These are phyloP conservation scores for Coemansia aciculifera DNA, from an alignment of 192 early-diverging fungal species.

Conservation along the genomic window DNA sequence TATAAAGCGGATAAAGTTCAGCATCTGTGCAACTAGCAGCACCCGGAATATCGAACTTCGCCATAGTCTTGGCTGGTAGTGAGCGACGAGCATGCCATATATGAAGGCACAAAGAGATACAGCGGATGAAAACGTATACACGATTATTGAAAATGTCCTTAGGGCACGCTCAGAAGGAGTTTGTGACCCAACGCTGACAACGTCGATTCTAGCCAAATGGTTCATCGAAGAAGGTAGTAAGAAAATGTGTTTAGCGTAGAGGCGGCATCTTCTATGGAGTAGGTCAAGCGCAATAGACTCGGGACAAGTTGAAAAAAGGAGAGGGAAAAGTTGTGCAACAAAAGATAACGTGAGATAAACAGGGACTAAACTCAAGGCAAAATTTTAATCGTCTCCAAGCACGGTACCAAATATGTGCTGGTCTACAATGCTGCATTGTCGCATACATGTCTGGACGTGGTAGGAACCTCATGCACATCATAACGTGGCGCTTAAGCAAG, in stretches of 20 bases:
- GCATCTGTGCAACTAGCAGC: constrained; percentile 23
- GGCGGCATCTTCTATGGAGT: background rate
- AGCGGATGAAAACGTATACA: constrained; percentile 10
- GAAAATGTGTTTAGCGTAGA: background rate
- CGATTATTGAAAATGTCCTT: constrained; percentile 1
- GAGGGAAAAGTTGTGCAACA: background rate
- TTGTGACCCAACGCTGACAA: background rate
- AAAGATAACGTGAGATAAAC: background rate
- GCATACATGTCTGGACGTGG: background rate
- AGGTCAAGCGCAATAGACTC: background rate
- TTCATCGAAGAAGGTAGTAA: background rate
- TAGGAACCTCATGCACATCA: background rate
- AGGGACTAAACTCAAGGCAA: no score
- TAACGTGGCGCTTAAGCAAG: background rate
- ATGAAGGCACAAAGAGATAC: constrained; percentile 20
- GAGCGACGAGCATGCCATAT: constrained; percentile 20
- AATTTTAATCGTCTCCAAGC: background rate
- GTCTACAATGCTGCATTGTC: background rate
- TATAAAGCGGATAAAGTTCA: constrained; percentile 34
- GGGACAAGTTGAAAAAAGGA: background rate
- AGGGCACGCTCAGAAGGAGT: background rate
- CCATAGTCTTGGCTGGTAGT: constrained; percentile 17
- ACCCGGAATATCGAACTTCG: constrained; percentile 32
- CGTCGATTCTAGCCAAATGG: background rate
- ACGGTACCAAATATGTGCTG: background rate